Percentiles rank a stretch among this genome's conserved stretches.
These are phyloP conservation scores for Capsella bursapastoris DNA, from an alignment of 345 rosid genomes.

Conservation along the genomic window DNA sequence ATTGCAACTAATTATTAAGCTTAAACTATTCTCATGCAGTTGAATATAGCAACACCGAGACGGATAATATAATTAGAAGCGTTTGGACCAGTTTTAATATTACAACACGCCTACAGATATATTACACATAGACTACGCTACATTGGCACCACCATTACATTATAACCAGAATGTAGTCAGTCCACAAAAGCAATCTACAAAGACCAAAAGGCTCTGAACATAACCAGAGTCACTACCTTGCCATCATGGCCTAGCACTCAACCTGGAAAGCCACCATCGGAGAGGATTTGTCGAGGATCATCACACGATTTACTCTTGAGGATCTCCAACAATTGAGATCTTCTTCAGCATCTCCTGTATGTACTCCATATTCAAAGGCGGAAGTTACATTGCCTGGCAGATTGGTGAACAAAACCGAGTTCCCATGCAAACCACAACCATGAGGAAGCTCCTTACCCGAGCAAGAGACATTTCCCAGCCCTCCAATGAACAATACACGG, in stretches of 20 bases:
- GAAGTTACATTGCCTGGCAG: background rate
- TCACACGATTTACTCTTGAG: background rate
- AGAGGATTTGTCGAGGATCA: background rate
- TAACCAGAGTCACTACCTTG: too few relatives aligned
- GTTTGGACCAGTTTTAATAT: too few relatives aligned
- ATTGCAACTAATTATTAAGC: too few relatives aligned
- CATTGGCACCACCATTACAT: too few relatives aligned
- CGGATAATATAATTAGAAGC: too few relatives aligned
- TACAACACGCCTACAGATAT: too few relatives aligned
- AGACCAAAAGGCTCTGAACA: too few relatives aligned
- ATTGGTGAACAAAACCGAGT: background rate
- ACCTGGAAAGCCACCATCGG: background rate
- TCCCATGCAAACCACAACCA: conserved; percentile 6
- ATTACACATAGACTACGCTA: too few relatives aligned
- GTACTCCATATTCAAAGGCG: background rate
- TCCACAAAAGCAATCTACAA: too few relatives aligned
- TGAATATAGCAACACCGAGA: too few relatives aligned
- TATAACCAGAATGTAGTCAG: too few relatives aligned
- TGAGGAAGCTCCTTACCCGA: conserved; percentile 3
- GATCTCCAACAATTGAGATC: background rate
- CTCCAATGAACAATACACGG: background rate
- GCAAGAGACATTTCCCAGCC: background rate
- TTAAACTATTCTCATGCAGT: too few relatives aligned
- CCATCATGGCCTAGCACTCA: background rate
- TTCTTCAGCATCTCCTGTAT: background rate